A percentile compares a stretch with the other conserved stretches of the same genome.
Conservation (phyloP, 2,329 filamentous ascomycete genomes). For the Ophiocordyceps australis region DNA sequence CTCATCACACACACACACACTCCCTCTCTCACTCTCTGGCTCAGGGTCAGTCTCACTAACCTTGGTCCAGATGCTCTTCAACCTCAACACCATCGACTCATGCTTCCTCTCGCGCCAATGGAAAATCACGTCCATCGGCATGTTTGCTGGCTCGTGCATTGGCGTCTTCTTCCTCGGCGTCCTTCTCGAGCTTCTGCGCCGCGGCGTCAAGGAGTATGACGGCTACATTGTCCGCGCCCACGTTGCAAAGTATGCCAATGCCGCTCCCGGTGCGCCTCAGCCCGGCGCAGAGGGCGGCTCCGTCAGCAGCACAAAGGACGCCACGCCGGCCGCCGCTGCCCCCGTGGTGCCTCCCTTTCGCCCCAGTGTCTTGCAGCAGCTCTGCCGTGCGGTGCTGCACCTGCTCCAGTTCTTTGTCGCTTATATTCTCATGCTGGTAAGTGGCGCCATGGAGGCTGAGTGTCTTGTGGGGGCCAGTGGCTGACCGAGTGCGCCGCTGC, state of each 20-base stretch:
- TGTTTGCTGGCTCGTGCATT: constrained; percentile 69
- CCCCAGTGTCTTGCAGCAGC: constrained; percentile 47
- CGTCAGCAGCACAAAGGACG: constrained; percentile 7
- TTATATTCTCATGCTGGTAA: constrained; percentile 57
- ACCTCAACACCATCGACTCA: constrained; percentile 54
- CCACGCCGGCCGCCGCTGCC: constrained; percentile 2
- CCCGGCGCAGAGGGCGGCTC: constrained; percentile 4
- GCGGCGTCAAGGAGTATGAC: constrained; percentile 55
- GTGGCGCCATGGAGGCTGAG: constrained; percentile 2
- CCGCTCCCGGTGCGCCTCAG: constrained; percentile 3
- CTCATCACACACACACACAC: no score
- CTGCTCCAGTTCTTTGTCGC: constrained; percentile 55
- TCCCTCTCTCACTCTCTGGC: no score
- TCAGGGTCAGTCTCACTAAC: no score
- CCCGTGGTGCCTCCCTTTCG: constrained; percentile 19
- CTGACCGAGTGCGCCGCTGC: no score
- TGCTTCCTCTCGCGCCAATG: constrained; percentile 53
- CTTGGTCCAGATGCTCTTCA: constrained; percentile 71
- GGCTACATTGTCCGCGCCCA: constrained; percentile 40
- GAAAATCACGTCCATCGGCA: constrained; percentile 49
- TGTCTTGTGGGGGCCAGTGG: no score
- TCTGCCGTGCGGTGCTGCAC: constrained; percentile 47
- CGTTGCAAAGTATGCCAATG: constrained; percentile 12
- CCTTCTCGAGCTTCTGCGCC: constrained; percentile 53
- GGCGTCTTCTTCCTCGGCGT: constrained; percentile 61